phyloP scores from a whole-genome alignment of 352 stramenopile species.

The Albugo candida region DNA sequence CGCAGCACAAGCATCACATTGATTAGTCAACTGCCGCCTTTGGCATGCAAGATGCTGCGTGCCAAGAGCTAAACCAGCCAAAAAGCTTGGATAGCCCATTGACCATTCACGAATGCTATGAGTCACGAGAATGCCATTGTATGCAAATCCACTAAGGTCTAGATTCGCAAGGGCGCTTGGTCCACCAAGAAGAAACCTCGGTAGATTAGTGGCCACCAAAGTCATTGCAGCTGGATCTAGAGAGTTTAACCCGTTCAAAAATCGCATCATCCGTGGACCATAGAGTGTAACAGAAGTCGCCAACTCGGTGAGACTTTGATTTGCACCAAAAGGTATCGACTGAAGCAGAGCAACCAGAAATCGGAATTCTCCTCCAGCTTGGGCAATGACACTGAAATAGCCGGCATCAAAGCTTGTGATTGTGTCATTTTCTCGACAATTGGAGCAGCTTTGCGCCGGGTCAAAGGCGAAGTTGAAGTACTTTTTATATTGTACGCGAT shows the following conservation, averaged over 20 bases:
- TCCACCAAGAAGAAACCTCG: background rate
- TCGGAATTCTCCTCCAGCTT: slow-evolving; percentile 33
- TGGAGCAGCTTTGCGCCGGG: slow-evolving; percentile 20
- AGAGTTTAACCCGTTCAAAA: slow-evolving; percentile 63
- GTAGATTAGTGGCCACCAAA: slow-evolving; percentile 12
- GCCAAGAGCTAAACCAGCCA: slow-evolving; percentile 33
- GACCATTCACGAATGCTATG: slow-evolving; percentile 41
- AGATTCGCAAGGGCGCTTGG: slow-evolving; percentile 18
- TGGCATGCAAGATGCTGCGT: slow-evolving; percentile 31
- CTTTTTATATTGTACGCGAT: slow-evolving; percentile 45
- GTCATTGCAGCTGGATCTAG: slow-evolving; percentile 27
- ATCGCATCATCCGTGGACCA: slow-evolving; percentile 4
- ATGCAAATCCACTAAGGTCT: slow-evolving; percentile 36
- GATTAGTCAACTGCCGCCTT: slow-evolving; percentile 6
- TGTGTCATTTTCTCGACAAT: slow-evolving; percentile 29
- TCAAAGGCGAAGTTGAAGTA: slow-evolving; percentile 60
- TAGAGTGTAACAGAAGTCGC: background rate
- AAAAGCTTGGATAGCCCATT: slow-evolving; percentile 45
- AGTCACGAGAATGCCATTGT: slow-evolving; percentile 49
- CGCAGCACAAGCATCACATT: slow-evolving; percentile 10
- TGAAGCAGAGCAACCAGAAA: slow-evolving; percentile 23
- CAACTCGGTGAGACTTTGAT: background rate
- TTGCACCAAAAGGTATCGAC: slow-evolving; percentile 7
- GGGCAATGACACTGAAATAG: slow-evolving; percentile 49
- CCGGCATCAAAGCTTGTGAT: slow-evolving; percentile 34